Conservation (phyloP, 495 filamentous ascomycete genomes). For the Penicillium angulare region DNA sequence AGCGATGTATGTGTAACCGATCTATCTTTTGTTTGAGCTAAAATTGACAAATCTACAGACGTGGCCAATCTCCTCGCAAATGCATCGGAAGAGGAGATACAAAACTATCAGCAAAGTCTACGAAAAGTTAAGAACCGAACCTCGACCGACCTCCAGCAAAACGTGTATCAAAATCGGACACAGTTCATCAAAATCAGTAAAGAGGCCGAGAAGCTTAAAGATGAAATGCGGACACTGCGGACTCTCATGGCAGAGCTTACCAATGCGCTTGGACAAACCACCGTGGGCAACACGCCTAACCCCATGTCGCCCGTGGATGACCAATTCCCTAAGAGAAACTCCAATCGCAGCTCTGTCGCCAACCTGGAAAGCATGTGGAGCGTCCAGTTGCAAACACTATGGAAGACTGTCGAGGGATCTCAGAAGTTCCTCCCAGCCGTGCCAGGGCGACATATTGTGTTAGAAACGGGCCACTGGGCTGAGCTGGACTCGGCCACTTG, state of each 20-base stretch:
- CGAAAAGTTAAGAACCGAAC: constrained; percentile 78
- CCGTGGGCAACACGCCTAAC: constrained; percentile 44
- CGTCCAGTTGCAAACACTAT: constrained; percentile 73
- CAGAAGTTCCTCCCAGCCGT: constrained; percentile 94
- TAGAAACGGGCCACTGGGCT: constrained; percentile 88
- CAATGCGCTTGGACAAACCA: constrained; percentile 69
- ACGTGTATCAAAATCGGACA: constrained; percentile 95
- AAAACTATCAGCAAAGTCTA: constrained; percentile 72
- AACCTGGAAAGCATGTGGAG: constrained; percentile 97
- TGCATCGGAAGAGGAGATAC: constrained; percentile 91
- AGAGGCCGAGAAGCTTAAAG: constrained; percentile 95
- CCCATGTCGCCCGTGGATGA: constrained; percentile 49
- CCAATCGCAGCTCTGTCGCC: constrained; percentile 65
- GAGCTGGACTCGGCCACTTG: constrained; percentile 97
- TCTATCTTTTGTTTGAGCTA: not conserved
- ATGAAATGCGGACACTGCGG: constrained; percentile 88
- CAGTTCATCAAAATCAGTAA: constrained; percentile 99
- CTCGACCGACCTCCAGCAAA: constrained; percentile 88
- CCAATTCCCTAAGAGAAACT: constrained; percentile 44
- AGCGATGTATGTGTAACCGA: constrained; percentile 45
- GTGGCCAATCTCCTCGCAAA: constrained; percentile 78
- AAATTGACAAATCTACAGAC: constrained; percentile 45
- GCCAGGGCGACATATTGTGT: constrained; percentile 84
- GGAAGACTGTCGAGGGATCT: constrained; percentile 93
- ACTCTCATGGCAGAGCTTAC: constrained; percentile 88